Conservation (phyloP, 176 grass and related monocot genomes). For the Lolium rigidum region DNA sequence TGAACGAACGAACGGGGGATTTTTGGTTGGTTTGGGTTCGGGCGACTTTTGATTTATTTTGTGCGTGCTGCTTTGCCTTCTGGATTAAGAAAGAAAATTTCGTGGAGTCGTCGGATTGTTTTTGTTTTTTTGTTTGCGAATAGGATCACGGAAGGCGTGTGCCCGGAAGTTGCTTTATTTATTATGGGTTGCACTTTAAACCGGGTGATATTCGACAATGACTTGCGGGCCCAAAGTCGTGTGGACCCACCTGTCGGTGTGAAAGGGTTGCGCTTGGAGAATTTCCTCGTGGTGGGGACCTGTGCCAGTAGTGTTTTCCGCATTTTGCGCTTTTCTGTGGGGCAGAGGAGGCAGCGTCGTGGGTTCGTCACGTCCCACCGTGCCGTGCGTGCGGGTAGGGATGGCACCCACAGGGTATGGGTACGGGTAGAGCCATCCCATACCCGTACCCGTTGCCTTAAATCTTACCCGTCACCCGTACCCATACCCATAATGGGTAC, state of each 20-base stretch:
- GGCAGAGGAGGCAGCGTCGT: background rate
- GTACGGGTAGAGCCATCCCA: too few relatives aligned
- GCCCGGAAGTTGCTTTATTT: constrained; percentile 10
- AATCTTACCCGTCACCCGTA: too few relatives aligned
- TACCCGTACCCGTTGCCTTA: too few relatives aligned
- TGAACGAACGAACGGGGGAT: background rate
- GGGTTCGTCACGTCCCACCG: constrained; percentile 11
- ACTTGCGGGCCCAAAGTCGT: background rate
- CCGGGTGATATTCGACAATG: background rate
- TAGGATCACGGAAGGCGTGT: constrained; percentile 43
- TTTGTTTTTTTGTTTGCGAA: background rate
- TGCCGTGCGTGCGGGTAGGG: too few relatives aligned
- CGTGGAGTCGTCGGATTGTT: background rate
- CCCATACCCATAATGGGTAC: too few relatives aligned
- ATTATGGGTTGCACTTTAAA: background rate
- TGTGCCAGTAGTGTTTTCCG: background rate
- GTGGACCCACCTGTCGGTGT: background rate
- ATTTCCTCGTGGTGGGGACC: background rate
- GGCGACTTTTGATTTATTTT: background rate
- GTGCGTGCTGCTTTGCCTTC: background rate
- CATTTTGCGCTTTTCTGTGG: background rate
- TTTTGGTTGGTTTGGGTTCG: constrained; percentile 27
- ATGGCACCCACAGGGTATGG: too few relatives aligned
- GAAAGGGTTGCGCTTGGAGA: background rate
- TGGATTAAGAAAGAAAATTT: constrained; percentile 5